phyloP scores from a whole-genome alignment of 2,329 filamentous ascomycete genomes.

The Fusarium haematococcum region DNA sequence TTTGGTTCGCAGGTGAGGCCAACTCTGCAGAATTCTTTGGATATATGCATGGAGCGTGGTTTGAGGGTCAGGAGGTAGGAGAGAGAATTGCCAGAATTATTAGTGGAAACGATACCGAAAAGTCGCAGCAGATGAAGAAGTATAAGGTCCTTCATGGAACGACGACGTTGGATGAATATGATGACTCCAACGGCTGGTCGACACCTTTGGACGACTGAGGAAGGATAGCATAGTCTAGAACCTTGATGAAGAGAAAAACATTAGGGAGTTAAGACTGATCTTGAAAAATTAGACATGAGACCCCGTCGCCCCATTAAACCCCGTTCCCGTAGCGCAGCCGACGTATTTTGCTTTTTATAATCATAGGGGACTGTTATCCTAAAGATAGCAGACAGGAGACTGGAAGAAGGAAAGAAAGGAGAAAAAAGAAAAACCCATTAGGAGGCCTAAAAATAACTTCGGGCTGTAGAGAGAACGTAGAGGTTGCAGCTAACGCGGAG shows the following conservation, averaged over 20 bases:
- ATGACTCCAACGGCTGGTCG: constrained; percentile 32
- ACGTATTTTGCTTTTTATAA: too few species aligned
- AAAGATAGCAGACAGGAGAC: too few species aligned
- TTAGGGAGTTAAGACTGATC: not conserved
- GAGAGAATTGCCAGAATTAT: constrained; percentile 52
- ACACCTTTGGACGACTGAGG: constrained; percentile 1
- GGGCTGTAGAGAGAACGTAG: too few species aligned
- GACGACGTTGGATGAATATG: constrained; percentile 25
- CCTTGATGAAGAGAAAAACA: not conserved
- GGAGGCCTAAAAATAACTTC: too few species aligned
- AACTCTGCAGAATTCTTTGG: constrained; percentile 73
- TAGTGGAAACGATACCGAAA: constrained; percentile 10
- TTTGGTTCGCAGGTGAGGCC: constrained; percentile 76
- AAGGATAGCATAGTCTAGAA: not conserved
- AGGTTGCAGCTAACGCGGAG: too few species aligned
- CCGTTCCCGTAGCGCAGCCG: too few species aligned
- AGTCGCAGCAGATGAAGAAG: constrained; percentile 24
- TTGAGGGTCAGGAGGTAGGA: constrained; percentile 64
- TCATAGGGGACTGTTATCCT: too few species aligned
- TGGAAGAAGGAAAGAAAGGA: too few species aligned
- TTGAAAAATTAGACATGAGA: not conserved
- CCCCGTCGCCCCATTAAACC: too few species aligned
- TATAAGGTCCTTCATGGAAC: constrained; percentile 30
- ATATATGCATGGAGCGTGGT: constrained; percentile 73
- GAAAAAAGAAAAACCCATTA: too few species aligned